phyloP scores from a whole-genome alignment of 2,329 filamentous ascomycete species.

The Fusarium palustre region DNA sequence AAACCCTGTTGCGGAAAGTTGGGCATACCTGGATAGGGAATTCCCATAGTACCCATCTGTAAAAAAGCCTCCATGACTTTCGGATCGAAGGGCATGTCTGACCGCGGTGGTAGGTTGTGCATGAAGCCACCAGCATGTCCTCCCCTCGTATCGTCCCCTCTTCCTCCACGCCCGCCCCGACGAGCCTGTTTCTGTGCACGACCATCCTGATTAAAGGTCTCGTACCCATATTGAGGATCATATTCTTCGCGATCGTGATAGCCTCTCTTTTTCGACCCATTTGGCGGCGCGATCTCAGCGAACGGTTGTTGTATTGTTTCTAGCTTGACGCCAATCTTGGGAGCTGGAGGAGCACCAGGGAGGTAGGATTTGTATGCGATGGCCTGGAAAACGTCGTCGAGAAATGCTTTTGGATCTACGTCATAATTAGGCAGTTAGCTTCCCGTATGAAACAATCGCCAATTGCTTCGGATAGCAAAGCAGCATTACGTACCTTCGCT shows the following conservation, averaged over 20 bases:
- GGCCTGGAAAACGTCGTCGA: constrained; percentile 76
- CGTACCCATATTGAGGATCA: constrained; percentile 40
- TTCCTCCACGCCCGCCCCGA: constrained; percentile 58
- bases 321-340: constrained; percentile 32
- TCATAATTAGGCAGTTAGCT: constrained; percentile 18
- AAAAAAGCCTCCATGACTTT: constrained; percentile 71
- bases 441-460: neutral
- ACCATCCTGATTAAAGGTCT: constrained; percentile 47
- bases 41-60: constrained; percentile 69
- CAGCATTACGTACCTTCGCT: constrained; percentile 64
- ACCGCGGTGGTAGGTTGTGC: constrained; percentile 32
- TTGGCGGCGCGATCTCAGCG: constrained; percentile 21
- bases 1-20: constrained; percentile 52
- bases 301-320: constrained; percentile 39
- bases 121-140: constrained; percentile 32
- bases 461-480: neutral
- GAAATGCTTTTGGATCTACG: constrained; percentile 63
- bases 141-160: constrained; percentile 41
- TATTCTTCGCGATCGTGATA: constrained; percentile 50
- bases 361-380: constrained; percentile 72
- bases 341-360: constrained; percentile 63
- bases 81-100: constrained; percentile 63
- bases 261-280: constrained; percentile 52
- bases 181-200: constrained; percentile 71
- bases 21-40: constrained; percentile 57